Percentiles rank a stretch among this genome's conserved stretches.
phyloP scores from a whole-genome alignment of 345 rosid species.

The Populus nigra region DNA sequence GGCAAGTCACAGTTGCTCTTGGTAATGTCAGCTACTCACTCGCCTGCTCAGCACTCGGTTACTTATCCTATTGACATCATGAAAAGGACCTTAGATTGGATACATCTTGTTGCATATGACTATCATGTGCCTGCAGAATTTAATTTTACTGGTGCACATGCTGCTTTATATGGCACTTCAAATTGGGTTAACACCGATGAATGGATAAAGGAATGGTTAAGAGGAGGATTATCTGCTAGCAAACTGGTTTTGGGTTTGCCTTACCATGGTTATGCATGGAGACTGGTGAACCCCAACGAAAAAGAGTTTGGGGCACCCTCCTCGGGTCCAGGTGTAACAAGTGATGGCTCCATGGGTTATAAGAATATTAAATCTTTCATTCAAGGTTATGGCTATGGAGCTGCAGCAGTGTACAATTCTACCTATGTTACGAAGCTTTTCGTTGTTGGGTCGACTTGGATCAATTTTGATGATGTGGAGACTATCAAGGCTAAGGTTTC shows the following conservation, averaged over 20 bases:
- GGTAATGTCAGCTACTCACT: conserved; percentile 16
- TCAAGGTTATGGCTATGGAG: conserved; percentile 24
- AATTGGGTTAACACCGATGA: conserved; percentile 19
- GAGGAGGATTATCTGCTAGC: conserved; percentile 22
- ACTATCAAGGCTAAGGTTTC: conserved; percentile 33
- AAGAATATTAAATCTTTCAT: conserved; percentile 16
- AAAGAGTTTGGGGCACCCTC: conserved; percentile 6
- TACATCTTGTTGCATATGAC: conserved; percentile 25
- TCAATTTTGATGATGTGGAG: conserved; percentile 45
- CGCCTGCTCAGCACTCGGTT: neutral
- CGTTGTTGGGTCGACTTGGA: conserved; percentile 27
- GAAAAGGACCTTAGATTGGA: conserved; percentile 30
- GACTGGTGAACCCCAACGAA: conserved; percentile 16
- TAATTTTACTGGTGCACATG: conserved; percentile 25
- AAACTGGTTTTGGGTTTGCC: conserved; percentile 37
- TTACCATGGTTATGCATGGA: conserved; percentile 36
- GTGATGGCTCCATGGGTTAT: conserved; percentile 27
- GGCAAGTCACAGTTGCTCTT: neutral
- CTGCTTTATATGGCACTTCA: conserved; percentile 23
- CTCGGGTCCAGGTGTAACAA: neutral
- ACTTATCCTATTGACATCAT: conserved; percentile 24
- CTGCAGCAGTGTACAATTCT: conserved; percentile 23
- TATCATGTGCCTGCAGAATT: conserved; percentile 28
- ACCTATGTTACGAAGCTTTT: conserved; percentile 31
- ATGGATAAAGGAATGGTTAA: conserved; percentile 29